Evolutionary conservation across 371 early-diverging fungal genomes (phyloP), one percentile per base, ranked within the genome.

Genomic region (Mortierella sp.): DNA sequence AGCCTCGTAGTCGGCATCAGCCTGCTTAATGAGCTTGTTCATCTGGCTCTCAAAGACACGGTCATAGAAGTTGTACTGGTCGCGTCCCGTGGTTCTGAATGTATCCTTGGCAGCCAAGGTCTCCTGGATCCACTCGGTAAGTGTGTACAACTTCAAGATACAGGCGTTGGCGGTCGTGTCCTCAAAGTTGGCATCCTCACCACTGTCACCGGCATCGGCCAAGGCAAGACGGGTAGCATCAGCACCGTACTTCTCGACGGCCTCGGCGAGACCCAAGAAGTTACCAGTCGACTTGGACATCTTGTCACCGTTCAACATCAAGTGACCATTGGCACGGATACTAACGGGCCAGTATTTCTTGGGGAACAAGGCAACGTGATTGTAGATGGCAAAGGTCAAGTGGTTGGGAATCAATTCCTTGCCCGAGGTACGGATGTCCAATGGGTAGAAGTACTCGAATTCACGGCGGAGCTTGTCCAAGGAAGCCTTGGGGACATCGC

Each of bases 221-320:
- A 99, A 87, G 14, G 97, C 94, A 84, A 99, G 89, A 65, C 99
- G 94, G 11, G 98, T 97, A 18, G 99, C 99, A 83, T 98, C 98
- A 50, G 99, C 99, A 70, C 99, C 98, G 79, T 93, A 99, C 79
- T 92, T 94, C 37, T 86, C 86, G 30, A 98, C 82, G 25, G 95
- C 91, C 62, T 99, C 95, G 26, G 87, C 84, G 63, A 98, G 89
- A 51, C 97, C 98, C 87, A 99, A 83, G 80, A 98, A 99, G 91
- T 99, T 99, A 57, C 99, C 99, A n/a, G 98, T 98, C 52, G 96
- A 96, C 89, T 99, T 99, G 80, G 97, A 92, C 99, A 99, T 99
- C 91, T 99, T 99, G 59, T 97, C 95, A 62, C 92, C 86, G 86
- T 99, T 99, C 67, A 99, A 84, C 85, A 99, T 84, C 84, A 99